These are phyloP conservation scores for Paraphoma chrysanthemicola DNA, from an alignment of 2,329 filamentous ascomycete species.

Conservation along the genomic window DNA sequence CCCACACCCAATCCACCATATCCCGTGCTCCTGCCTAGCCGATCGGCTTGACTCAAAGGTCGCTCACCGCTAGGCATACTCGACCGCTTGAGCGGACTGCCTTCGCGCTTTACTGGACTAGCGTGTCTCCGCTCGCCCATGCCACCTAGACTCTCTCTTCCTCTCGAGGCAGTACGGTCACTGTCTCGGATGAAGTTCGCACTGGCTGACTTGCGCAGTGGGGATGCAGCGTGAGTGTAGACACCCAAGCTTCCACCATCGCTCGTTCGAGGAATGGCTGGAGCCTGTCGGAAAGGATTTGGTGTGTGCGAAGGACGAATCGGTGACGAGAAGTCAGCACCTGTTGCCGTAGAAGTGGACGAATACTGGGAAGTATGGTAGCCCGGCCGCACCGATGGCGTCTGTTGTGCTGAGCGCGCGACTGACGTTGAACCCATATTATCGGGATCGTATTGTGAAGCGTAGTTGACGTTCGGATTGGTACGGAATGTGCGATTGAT, in stretches of 20 bases:
- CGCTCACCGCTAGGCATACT: conserved; percentile 43
- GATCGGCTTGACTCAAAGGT: conserved; percentile 20
- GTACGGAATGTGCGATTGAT: conserved; percentile 78
- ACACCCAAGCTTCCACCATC: conserved; percentile 83
- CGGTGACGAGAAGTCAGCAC: conserved; percentile 53
- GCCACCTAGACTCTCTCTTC: conserved; percentile 27
- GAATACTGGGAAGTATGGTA: conserved; percentile 40
- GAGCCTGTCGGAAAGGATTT: conserved; percentile 59
- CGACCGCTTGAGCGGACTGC: conserved; percentile 54
- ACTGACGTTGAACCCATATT: conserved; percentile 37
- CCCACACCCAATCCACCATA: conserved; percentile 33
- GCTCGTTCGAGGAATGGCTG: conserved; percentile 59
- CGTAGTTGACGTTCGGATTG: conserved; percentile 83
- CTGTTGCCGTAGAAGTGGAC: conserved; percentile 47
- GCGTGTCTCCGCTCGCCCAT: conserved; percentile 33
- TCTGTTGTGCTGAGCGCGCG: conserved; percentile 26
- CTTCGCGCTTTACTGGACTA: conserved; percentile 46
- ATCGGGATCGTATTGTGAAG: conserved; percentile 75
- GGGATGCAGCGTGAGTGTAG: conserved; percentile 80
- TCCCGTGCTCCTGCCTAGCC: conserved; percentile 23
- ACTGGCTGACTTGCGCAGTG: conserved; percentile 78
- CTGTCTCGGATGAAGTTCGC: conserved; percentile 56
- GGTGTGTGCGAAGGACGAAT: conserved; percentile 53
- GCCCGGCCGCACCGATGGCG: conserved; percentile 31
- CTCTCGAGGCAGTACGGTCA: conserved; percentile 17